phyloP scores from a whole-genome alignment of 2,329 filamentous ascomycete species.

The Sarocladiaceae sp. region DNA sequence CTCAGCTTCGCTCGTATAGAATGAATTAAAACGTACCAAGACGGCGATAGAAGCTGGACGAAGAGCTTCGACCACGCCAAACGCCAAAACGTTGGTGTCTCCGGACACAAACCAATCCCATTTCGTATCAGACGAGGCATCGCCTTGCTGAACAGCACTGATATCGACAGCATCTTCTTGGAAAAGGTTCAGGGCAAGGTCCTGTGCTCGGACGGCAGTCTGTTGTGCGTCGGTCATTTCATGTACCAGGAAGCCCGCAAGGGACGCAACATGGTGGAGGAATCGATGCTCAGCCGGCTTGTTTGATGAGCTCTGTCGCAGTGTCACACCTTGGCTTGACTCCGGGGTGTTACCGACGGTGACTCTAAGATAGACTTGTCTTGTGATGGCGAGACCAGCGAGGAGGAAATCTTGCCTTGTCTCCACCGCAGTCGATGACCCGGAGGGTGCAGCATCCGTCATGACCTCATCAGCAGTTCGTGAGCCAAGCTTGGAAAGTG shows the following conservation, averaged over 20 bases:
- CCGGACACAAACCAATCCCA: slow-evolving; percentile 29
- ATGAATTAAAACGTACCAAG: slow-evolving; percentile 24
- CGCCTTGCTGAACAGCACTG: neutral
- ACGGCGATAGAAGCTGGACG: slow-evolving; percentile 27
- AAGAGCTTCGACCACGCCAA: slow-evolving; percentile 34
- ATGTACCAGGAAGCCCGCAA: slow-evolving; percentile 32
- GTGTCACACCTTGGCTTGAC: slow-evolving; percentile 17
- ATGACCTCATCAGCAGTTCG: neutral
- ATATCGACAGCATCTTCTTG: slow-evolving; percentile 23
- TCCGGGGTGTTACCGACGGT: slow-evolving; percentile 22
- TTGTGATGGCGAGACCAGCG: slow-evolving; percentile 31
- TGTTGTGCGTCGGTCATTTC: slow-evolving; percentile 34
- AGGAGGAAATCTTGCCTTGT: slow-evolving; percentile 34
- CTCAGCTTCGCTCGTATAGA: too few relatives aligned
- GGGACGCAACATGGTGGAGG: slow-evolving; percentile 29
- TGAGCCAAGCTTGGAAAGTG: slow-evolving; percentile 15
- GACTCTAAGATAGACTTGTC: slow-evolving; percentile 37
- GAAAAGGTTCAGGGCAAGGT: slow-evolving; percentile 33
- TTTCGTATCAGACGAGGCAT: slow-evolving; percentile 14
- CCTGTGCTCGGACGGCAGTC: slow-evolving; percentile 24
- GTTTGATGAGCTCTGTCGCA: slow-evolving; percentile 26
- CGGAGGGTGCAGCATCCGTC: neutral
- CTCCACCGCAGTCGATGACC: slow-evolving; percentile 17
- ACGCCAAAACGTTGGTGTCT: slow-evolving; percentile 28
- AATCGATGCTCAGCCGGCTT: slow-evolving; percentile 27